Percentiles rank a stretch among this genome's conserved stretches.
Evolutionary conservation across 2,329 filamentous ascomycete genomes (phyloP).

Genomic region (Aspergillus quadricinctus): DNA sequence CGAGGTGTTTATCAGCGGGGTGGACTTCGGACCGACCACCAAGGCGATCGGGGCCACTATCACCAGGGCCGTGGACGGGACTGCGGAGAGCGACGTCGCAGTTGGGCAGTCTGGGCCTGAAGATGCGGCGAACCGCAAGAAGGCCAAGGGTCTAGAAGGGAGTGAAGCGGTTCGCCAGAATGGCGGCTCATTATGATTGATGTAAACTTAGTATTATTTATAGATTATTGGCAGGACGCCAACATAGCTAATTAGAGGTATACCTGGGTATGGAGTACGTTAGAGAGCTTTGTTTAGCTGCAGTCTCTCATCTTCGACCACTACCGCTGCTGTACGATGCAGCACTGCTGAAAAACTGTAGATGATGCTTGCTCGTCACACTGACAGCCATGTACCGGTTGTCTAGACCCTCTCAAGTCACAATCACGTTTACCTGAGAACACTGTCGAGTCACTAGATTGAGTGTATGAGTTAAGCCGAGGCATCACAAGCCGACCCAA

Average conservation of each 20-base stretch:
- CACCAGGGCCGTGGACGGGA: constrained; percentile 17
- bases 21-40: constrained; percentile 51
- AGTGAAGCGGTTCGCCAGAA: background rate
- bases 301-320: background rate
- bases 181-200: background rate
- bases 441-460: background rate
- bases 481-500: constrained; percentile 9
- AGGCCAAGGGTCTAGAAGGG: background rate
- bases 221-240: background rate
- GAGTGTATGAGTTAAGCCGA: background rate
- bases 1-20: constrained; percentile 73
- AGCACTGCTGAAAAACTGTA: no score
- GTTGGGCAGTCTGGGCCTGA: background rate
- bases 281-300: background rate
- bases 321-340: background rate
- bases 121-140: constrained; percentile 8
- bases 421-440: background rate
- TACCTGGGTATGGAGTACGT: background rate
- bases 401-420: background rate
- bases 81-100: constrained; percentile 11
- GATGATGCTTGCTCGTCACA: background rate
- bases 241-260: background rate
- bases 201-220: background rate
- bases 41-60: constrained; percentile 14
- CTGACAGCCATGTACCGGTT: background rate